Evolutionary conservation across 345 rosid genomes (phyloP).

Genomic region (Eucalyptus fibrosa): DNA sequence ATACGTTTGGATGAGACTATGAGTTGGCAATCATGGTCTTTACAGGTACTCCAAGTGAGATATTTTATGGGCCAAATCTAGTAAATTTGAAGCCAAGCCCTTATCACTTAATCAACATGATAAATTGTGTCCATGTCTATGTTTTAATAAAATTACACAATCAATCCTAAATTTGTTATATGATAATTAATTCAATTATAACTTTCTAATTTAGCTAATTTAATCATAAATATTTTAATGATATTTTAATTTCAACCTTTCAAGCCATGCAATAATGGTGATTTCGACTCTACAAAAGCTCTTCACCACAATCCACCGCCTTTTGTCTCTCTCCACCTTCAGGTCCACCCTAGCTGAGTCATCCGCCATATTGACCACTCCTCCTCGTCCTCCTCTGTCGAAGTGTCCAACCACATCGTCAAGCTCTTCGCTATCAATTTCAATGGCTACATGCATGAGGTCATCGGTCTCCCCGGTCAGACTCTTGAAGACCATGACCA

Average conservation of each 20-base stretch:
- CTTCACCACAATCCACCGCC: constrained; percentile 49
- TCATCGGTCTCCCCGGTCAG: too few relatives aligned
- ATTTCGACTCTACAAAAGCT: constrained; percentile 32
- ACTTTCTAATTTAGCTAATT: background rate
- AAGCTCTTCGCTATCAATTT: too few relatives aligned
- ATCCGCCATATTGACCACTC: too few relatives aligned
- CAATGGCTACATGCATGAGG: too few relatives aligned
- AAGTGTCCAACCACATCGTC: too few relatives aligned
- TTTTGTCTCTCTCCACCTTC: constrained; percentile 23
- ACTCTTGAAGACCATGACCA: too few relatives aligned
- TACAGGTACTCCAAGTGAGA: background rate
- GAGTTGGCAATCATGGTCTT: background rate
- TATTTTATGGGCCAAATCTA: background rate
- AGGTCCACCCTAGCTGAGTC: background rate
- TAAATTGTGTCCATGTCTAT: background rate
- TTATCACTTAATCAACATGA: background rate
- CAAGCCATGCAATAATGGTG: constrained; percentile 8
- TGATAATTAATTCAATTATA: background rate
- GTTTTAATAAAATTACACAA: background rate
- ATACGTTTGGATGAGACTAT: background rate
- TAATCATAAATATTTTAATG: background rate
- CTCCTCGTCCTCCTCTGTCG: too few relatives aligned
- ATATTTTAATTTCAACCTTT: background rate
- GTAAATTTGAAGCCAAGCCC: background rate
- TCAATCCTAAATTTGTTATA: background rate